Percentiles rank a stretch among this genome's conserved stretches.
These are phyloP conservation scores for Takashimella tepidaria DNA, from an alignment of 1,284 basidiomycete species.

Conservation along the genomic window DNA sequence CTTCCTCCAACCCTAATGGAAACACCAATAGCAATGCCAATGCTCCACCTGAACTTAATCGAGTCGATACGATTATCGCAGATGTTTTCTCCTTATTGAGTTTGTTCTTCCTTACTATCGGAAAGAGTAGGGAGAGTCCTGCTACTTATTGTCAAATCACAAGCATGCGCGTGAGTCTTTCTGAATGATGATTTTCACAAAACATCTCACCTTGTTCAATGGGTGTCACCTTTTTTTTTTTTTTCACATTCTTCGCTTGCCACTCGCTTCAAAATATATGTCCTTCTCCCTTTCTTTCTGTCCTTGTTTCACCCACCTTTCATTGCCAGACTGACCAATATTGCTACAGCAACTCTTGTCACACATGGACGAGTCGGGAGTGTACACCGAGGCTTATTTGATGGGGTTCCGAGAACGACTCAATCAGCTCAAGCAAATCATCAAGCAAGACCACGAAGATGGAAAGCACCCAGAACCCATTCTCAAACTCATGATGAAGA, in stretches of 20 bases:
- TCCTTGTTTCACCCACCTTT: too few species aligned
- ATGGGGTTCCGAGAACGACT: conserved; percentile 76
- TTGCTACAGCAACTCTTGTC: conserved; percentile 88
- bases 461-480: conserved; percentile 81
- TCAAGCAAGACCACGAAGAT: conserved; percentile 72
- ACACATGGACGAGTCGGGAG: conserved; percentile 88
- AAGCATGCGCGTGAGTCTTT: conserved; percentile 75
- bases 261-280: too few species aligned
- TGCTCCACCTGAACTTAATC: conserved; percentile 65
- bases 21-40: neutral
- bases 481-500: conserved; percentile 82
- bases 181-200: conserved; percentile 12
- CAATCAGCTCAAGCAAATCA: conserved; percentile 70
- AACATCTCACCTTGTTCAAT: too few species aligned
- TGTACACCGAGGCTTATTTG: conserved; percentile 86
- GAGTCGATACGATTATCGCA: conserved; percentile 84
- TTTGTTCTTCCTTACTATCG: conserved; percentile 89
- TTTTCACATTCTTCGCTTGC: too few species aligned
- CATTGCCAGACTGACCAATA: too few species aligned
- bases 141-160: conserved; percentile 91
- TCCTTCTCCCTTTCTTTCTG: too few species aligned
- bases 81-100: conserved; percentile 89
- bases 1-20: conserved; percentile 9
- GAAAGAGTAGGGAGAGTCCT: conserved; percentile 84
- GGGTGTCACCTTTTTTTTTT: too few species aligned